Percentiles rank a stretch among this genome's conserved stretches.
Conservation (phyloP, 495 filamentous ascomycete genomes). For the Cenococcum geophilum region DNA sequence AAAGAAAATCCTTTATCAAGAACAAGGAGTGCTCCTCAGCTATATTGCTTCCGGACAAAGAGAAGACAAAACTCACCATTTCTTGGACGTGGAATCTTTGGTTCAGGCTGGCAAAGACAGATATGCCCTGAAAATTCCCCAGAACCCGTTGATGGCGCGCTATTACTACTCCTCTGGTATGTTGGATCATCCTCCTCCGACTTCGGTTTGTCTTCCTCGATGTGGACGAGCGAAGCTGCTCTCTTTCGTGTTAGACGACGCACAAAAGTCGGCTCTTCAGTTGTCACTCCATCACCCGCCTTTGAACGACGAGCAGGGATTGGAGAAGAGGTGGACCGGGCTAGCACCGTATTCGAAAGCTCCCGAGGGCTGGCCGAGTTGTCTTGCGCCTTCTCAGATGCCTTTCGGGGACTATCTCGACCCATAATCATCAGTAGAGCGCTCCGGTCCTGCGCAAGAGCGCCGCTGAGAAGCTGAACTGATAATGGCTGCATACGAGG, state of each 20-base stretch:
- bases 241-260: slow-evolving; percentile 29
- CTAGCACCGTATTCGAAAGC: slow-evolving; percentile 7
- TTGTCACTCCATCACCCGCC: neutral
- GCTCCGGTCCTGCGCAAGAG: slow-evolving; percentile 18
- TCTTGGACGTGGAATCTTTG: slow-evolving; percentile 87
- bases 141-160: slow-evolving; percentile 16
- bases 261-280: slow-evolving; percentile 12
- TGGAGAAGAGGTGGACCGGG: neutral
- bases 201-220: slow-evolving; percentile 19
- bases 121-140: slow-evolving; percentile 45
- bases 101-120: slow-evolving; percentile 88
- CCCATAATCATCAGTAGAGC: slow-evolving; percentile 15
- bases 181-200: slow-evolving; percentile 16
- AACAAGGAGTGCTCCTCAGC: slow-evolving; percentile 1
- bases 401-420: slow-evolving; percentile 5
- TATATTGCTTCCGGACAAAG: slow-evolving; percentile 12
- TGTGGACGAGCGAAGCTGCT: slow-evolving; percentile 24
- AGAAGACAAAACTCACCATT: slow-evolving; percentile 67
- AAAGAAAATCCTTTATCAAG: slow-evolving; percentile 29
- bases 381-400: slow-evolving; percentile 10
- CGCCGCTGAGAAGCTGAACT: slow-evolving; percentile 21
- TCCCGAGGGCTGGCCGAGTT: slow-evolving; percentile 5
- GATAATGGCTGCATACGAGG: slow-evolving; percentile 6
- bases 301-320: slow-evolving; percentile 10
- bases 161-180: slow-evolving; percentile 28